These are phyloP conservation scores for Echites panduratus DNA, from an alignment of 257 asterid species.

Conservation along the genomic window DNA sequence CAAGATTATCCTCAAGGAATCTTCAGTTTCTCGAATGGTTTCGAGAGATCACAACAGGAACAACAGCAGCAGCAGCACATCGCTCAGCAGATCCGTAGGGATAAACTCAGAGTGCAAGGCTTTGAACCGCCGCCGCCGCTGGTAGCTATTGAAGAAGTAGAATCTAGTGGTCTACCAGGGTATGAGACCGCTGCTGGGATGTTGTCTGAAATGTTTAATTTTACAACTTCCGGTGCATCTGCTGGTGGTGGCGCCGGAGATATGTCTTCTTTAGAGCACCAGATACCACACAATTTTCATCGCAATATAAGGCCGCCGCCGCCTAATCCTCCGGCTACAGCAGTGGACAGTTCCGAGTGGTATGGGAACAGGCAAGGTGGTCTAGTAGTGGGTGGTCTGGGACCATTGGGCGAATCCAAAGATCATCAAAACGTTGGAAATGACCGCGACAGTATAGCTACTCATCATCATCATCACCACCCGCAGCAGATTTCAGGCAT, in stretches of 20 bases:
- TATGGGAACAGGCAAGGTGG: constrained; percentile 47
- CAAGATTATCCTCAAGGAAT: constrained; percentile 74
- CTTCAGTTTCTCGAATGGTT: constrained; percentile 80
- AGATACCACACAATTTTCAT: constrained; percentile 39
- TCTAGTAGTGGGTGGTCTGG: constrained; percentile 35
- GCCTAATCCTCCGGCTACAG: constrained; percentile 13
- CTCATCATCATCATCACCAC: constrained; percentile 12
- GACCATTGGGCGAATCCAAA: constrained; percentile 35
- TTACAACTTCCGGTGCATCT: constrained; percentile 35
- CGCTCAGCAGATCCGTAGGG: constrained; percentile 89
- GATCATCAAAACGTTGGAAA: constrained; percentile 20
- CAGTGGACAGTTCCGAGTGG: constrained; percentile 39
- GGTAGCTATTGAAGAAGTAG: constrained; percentile 49
- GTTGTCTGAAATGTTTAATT: constrained; percentile 88
- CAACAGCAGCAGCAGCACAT: constrained; percentile 48
- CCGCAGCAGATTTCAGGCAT: constrained; percentile 25
- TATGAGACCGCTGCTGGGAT: constrained; percentile 76
- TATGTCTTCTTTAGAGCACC: constrained; percentile 38
- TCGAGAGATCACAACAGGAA: constrained; percentile 74
- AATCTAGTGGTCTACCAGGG: constrained; percentile 50
- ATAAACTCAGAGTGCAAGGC: constrained; percentile 64
- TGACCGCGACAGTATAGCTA: constrained; percentile 20
- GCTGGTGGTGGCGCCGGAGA: constrained; percentile 39
- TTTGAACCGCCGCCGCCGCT: constrained; percentile 53
- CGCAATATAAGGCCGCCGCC: constrained; percentile 25